Evolutionary conservation across 768 basidiomycete species (phyloP).

Genomic region (Pleurotus djamor): DNA sequence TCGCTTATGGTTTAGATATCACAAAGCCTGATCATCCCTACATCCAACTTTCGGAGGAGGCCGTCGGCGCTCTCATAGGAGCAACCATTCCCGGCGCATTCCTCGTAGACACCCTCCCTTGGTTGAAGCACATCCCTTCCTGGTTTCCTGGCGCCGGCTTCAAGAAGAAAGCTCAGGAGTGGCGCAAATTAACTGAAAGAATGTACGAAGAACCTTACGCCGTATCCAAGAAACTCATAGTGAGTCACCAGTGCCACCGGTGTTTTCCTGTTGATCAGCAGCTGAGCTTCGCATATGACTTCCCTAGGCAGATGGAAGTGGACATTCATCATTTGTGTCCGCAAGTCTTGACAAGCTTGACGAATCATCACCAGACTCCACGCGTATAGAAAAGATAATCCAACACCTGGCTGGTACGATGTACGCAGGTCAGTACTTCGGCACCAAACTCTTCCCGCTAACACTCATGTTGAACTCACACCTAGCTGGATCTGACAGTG

Average conservation of each 20-base stretch:
- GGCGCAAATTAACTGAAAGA: constrained; percentile 33
- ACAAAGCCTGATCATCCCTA: neutral
- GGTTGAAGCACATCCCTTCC: neutral
- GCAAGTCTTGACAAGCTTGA: constrained; percentile 16
- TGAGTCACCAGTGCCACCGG: constrained; percentile 12
- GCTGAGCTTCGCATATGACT: neutral
- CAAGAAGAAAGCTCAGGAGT: constrained; percentile 44
- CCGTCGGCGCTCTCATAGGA: constrained; percentile 23
- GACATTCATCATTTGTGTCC: constrained; percentile 17
- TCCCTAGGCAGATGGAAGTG: constrained; percentile 14
- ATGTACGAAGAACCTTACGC: constrained; percentile 35
- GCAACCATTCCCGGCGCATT: constrained; percentile 18
- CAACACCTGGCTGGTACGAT: constrained; percentile 20
- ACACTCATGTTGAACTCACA: neutral
- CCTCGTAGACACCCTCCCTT: constrained; percentile 1
- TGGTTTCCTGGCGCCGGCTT: constrained; percentile 29
- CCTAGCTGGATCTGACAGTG: constrained; percentile 27
- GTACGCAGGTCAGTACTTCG: constrained; percentile 17
- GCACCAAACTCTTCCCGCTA: neutral
- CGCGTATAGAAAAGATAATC: constrained; percentile 16
- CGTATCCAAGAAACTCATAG: constrained; percentile 21
- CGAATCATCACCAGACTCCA: constrained; percentile 7
- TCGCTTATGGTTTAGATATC: constrained; percentile 8
- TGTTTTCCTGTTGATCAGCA: neutral
- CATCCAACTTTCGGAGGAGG: constrained; percentile 27